A percentile compares a stretch with the other conserved stretches of the same genome.
These are phyloP conservation scores for Rusavskia elegans DNA, from an alignment of 495 filamentous ascomycete genomes.

Conservation along the genomic window DNA sequence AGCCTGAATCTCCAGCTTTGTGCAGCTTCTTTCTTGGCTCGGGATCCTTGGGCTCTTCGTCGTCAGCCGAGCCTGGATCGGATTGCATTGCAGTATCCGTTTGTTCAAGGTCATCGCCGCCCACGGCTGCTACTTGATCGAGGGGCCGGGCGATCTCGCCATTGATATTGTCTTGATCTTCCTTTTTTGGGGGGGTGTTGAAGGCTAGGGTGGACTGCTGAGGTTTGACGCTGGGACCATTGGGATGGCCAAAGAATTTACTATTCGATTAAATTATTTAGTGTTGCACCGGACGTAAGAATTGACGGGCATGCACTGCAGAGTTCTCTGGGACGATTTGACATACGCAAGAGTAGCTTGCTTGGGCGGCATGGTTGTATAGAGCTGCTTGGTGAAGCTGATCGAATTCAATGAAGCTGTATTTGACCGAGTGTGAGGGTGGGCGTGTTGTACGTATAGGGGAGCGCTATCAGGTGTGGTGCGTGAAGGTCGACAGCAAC, in stretches of 20 bases:
- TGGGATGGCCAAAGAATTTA: constrained; percentile 13
- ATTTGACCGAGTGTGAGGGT: no score
- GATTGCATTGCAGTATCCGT: not conserved
- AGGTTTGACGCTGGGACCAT: constrained; percentile 3
- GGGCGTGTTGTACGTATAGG: no score
- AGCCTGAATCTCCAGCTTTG: no score
- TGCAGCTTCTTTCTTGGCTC: no score
- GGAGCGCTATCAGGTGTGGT: no score
- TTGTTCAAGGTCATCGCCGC: not conserved
- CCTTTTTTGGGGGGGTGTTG: constrained; percentile 1
- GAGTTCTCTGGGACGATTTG: constrained; percentile 56
- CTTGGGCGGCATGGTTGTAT: constrained; percentile 27
- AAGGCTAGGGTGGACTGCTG: constrained; percentile 14
- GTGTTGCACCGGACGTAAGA: not conserved
- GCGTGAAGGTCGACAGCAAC: no score
- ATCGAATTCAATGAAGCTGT: not conserved
- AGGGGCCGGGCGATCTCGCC: no score
- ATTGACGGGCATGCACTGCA: constrained; percentile 49
- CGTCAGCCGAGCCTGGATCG: no score
- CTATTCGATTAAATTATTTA: constrained; percentile 3
- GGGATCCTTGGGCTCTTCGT: no score
- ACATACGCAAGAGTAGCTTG: constrained; percentile 94
- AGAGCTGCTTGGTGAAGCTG: not conserved
- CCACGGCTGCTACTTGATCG: no score
- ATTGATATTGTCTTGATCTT: not conserved